phyloP scores from a whole-genome alignment of 164 flowering plant genomes.

The Houttuynia cordata region DNA sequence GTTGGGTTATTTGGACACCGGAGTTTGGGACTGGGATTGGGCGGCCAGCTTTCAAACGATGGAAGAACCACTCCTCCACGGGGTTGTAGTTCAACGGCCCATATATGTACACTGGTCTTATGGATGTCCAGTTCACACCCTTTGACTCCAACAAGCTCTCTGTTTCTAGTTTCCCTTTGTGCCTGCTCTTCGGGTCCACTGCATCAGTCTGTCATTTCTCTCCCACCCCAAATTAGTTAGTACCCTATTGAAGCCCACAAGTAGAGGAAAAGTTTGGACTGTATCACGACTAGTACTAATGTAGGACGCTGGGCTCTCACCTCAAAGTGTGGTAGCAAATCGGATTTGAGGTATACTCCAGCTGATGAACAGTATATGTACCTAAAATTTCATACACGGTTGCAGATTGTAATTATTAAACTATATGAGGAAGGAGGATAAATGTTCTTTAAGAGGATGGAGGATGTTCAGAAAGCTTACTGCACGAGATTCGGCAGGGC shows the following conservation, averaged over 20 bases:
- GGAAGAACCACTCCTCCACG: constrained; percentile 99
- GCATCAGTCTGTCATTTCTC: constrained; percentile 47
- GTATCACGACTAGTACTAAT: no score
- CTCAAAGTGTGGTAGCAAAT: constrained; percentile 80
- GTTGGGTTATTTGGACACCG: constrained; percentile 80
- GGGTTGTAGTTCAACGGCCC: constrained; percentile 98
- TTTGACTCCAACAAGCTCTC: constrained; percentile 55
- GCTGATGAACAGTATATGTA: constrained; percentile 98
- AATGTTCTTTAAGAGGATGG: neutral
- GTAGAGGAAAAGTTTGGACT: neutral
- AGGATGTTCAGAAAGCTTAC: constrained; percentile 29
- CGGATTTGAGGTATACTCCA: constrained; percentile 92
- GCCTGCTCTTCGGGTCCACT: constrained; percentile 98
- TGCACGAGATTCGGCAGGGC: constrained; percentile 89
- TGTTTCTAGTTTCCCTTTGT: constrained; percentile 96
- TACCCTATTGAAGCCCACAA: no score
- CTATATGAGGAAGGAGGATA: neutral
- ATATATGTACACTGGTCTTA: constrained; percentile 93
- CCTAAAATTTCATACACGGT: constrained; percentile 27
- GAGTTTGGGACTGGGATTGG: constrained; percentile 92
- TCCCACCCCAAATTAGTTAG: neutral
- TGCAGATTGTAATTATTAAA: neutral
- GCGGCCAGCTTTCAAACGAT: constrained; percentile 92
- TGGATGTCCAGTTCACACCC: constrained; percentile 84
- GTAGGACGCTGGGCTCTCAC: constrained; percentile 16